Evolutionary conservation across 495 filamentous ascomycete genomes (phyloP).

Genomic region (Astrocystis sublimbata): DNA sequence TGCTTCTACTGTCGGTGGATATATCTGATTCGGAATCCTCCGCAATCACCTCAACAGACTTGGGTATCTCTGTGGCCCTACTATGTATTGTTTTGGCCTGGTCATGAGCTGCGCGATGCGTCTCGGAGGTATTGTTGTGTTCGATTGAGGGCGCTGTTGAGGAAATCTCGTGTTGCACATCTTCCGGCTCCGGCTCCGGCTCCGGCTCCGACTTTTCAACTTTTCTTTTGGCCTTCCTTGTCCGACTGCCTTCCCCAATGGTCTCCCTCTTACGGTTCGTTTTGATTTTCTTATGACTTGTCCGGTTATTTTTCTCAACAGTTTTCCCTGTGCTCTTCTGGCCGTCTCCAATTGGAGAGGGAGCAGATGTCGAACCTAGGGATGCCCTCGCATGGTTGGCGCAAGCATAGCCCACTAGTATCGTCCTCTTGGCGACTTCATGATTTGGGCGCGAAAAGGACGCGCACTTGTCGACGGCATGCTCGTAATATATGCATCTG

Average conservation of each 20-base stretch:
- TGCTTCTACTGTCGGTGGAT: background rate
- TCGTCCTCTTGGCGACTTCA: background rate
- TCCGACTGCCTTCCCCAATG: no score
- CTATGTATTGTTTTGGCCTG: background rate
- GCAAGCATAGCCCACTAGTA: background rate
- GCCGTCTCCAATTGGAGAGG: no score
- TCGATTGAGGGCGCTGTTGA: background rate
- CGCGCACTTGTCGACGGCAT: conserved; percentile 72
- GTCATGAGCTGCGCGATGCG: background rate
- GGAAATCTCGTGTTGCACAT: no score
- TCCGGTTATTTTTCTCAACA: no score
- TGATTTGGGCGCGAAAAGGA: conserved; percentile 50
- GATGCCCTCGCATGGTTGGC: background rate
- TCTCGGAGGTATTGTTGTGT: background rate
- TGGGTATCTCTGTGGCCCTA: background rate
- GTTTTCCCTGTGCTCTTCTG: no score
- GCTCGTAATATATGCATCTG: conserved; percentile 78
- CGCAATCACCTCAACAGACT: background rate
- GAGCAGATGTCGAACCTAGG: background rate
- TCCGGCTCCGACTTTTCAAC: background rate
- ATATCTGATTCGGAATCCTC: background rate
- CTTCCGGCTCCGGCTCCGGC: no score
- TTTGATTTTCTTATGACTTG: no score
- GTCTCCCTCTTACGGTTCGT: no score
- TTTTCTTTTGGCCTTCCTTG: no score